Evolutionary conservation across 495 filamentous ascomycete species (phyloP).

Genomic region (Penicillium diatomitis): DNA sequence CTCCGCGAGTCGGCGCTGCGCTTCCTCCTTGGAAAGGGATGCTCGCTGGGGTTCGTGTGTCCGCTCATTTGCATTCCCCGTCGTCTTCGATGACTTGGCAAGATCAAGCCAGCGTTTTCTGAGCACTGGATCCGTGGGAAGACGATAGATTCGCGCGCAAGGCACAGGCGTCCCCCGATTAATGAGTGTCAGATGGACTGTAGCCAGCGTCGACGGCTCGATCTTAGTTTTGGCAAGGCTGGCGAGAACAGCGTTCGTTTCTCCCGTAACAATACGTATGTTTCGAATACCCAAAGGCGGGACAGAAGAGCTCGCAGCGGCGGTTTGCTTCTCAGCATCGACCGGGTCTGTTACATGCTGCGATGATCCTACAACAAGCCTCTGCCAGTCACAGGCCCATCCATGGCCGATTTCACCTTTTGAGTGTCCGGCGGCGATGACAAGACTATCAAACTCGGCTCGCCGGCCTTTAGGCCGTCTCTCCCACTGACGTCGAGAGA

Average conservation of each 20-base stretch:
- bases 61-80: conserved; percentile 7
- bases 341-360: conserved; percentile 1
- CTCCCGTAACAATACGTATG: conserved; percentile 10
- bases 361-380: conserved; percentile 35
- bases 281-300: conserved; percentile 30
- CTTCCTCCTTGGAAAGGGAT: conserved; percentile 24
- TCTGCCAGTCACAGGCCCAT: conserved; percentile 83
- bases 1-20: conserved; percentile 44
- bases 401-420: conserved; percentile 81
- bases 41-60: background rate
- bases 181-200: conserved; percentile 50
- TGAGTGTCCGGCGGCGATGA: conserved; percentile 54
- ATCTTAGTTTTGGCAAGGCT: conserved; percentile 14
- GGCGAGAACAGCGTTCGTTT: conserved; percentile 15
- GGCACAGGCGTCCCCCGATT: conserved; percentile 49
- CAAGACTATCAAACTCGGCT: conserved; percentile 64
- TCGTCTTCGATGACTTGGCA: conserved; percentile 5
- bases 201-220: conserved; percentile 35
- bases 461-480: conserved; percentile 74
- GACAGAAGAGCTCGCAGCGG: conserved; percentile 5
- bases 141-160: conserved; percentile 65
- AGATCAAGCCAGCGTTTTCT: conserved; percentile 46
- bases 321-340: background rate
- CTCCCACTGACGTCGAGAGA: conserved; percentile 61
- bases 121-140: conserved; percentile 44